Base-by-base conservation (phyloP, 805 yeast genomes). In the Saccharomycopsis oosterbeekiorum region DNA sequence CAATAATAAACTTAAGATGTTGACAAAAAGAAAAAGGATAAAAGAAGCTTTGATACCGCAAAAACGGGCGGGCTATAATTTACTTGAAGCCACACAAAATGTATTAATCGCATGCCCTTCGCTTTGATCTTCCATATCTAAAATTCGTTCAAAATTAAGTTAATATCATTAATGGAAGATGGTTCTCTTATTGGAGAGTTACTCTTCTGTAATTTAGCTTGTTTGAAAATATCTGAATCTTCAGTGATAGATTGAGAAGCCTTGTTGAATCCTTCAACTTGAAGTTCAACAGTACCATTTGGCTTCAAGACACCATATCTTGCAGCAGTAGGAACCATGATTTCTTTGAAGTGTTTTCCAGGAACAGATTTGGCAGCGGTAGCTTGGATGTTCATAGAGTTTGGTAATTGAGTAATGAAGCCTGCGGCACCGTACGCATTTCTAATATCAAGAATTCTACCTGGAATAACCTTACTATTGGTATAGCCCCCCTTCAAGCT, bases 401-500 rank as follows among this genome's bases (percentile, higher is more conserved):
- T 73, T 64, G 64, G 69, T 37, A 74, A 73, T 53, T 70, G 70
- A 11, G 77, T 74, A 19, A 76, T 73, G 62, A 80, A 78, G 5
- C 84, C 88, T 66, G 86, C 90, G 65, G 84, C 76, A 9, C 88
- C 91, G 36, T 75, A 75, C 1, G 59, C 58, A 40, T 63, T 58
- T 80, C 79, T 62, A 74, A 69, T 64, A 64, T 75, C 73, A 51
- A 78, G 72, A 60, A 82, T 73, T 76, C 96, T 83, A 62, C 93
- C 96, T 15, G 91, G 88, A 19, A 82, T 83, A 51, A 85, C 76
- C 59, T 74, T 74, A 34, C 79, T 80, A 12, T 74, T 71, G 56
- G 79, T 74, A 26, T 83, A 73, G 6, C 53, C 53, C 57, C 96
- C 96, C 36, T 57, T n/a, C 24, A 96, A 94, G 3, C 87, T 77